Evolutionary conservation across 208 protist species (phyloP).

Genomic region (Wallacemonas sp.): DNA sequence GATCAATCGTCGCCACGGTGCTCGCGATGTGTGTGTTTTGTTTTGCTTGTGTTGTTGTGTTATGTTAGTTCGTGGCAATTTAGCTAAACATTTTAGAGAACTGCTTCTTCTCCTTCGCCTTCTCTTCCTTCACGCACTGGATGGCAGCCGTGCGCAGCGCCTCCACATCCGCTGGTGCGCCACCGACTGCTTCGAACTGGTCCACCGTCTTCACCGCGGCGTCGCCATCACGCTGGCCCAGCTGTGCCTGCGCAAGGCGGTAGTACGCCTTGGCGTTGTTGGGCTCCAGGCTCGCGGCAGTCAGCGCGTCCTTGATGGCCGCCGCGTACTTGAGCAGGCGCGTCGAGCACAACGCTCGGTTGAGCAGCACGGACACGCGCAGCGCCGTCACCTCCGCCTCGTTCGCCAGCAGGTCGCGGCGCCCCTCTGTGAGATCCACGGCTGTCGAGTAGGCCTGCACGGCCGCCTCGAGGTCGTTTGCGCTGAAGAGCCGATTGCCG

Average conservation of each 20-base stretch:
- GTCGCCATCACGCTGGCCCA: constrained; percentile 51
- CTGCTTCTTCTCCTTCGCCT: constrained; percentile 53
- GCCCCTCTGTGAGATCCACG: constrained; percentile 64
- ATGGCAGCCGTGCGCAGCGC: constrained; percentile 23
- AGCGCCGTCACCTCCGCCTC: constrained; percentile 51
- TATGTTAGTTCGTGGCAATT: no score
- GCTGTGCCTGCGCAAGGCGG: constrained; percentile 56
- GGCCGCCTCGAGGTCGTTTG: constrained; percentile 45
- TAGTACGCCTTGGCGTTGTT: constrained; percentile 68
- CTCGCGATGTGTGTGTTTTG: no score
- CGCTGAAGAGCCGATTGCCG: constrained; percentile 57
- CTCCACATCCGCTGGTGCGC: constrained; percentile 36
- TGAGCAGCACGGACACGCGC: constrained; percentile 57
- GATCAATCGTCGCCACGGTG: no score
- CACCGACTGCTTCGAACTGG: constrained; percentile 35
- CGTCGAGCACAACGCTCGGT: constrained; percentile 58
- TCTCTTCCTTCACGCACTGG: constrained; percentile 26
- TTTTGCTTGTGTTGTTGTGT: no score
- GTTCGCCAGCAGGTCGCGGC: constrained; percentile 66
- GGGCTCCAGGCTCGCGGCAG: constrained; percentile 38
- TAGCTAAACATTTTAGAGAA: constrained; percentile 76
- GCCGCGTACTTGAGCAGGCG: constrained; percentile 35
- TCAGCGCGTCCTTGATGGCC: constrained; percentile 42
- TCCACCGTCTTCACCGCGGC: constrained; percentile 35
- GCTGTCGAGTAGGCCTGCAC: constrained; percentile 59